Conservation (phyloP, 257 asterid species). For the Scutellaria barbata region DNA sequence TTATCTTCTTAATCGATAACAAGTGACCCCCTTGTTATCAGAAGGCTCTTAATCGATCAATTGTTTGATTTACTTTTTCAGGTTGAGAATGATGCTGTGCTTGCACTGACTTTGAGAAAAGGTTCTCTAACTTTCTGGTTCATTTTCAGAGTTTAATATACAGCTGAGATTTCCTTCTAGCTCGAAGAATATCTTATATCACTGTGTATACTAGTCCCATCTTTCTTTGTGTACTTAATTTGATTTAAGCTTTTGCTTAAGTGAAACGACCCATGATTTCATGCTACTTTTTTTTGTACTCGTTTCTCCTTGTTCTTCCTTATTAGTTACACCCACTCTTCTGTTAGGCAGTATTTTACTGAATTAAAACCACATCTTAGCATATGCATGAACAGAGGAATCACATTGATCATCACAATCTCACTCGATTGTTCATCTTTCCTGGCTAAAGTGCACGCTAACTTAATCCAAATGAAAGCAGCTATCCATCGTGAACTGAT, state of each 20-base stretch:
- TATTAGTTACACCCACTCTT: too few species aligned
- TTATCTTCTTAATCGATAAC: constrained; percentile 8
- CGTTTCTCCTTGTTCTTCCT: too few species aligned
- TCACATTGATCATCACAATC: too few species aligned
- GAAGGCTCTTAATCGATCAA: constrained; percentile 15
- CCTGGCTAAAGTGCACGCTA: too few species aligned
- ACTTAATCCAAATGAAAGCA: background rate
- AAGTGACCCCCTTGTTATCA: background rate
- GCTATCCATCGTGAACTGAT: background rate
- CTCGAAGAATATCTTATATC: background rate
- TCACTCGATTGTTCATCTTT: too few species aligned
- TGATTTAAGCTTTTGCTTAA: constrained; percentile 3
- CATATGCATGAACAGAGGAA: too few species aligned
- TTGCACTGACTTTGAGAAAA: constrained; percentile 91
- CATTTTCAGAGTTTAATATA: constrained; percentile 17
- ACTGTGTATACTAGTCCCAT: background rate
- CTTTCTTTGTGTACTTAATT: constrained; percentile 19
- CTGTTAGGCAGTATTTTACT: too few species aligned
- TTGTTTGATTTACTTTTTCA: constrained; percentile 41
- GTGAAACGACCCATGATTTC: constrained; percentile 10
- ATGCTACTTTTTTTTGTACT: background rate
- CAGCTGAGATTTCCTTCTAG: background rate
- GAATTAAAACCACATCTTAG: too few species aligned
- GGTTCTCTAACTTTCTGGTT: constrained; percentile 49
- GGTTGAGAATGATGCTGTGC: constrained; percentile 90